Percentiles rank a stretch among this genome's conserved stretches.
Evolutionary conservation across 129 eudicot genomes (phyloP).

Genomic region (Glebionis coronaria): DNA sequence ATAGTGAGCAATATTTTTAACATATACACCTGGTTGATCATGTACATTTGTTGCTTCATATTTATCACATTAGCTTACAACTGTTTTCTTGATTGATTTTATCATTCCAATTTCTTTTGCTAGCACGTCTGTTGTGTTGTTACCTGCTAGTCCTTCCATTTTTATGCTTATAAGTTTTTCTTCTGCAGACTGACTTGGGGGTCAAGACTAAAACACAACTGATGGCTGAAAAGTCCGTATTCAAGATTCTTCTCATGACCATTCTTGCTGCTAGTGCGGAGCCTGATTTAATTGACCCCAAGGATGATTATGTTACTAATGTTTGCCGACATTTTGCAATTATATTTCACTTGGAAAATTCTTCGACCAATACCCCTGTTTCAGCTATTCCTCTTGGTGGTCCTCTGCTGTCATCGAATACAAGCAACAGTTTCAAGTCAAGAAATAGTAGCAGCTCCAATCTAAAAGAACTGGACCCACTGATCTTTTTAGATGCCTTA

Average conservation of each 20-base stretch:
- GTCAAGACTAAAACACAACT: conserved; percentile 98
- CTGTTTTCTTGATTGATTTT: background rate
- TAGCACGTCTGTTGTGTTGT: background rate
- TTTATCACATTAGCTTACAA: background rate
- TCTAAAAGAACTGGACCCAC: conserved; percentile 89
- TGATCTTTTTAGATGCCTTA: conserved; percentile 85
- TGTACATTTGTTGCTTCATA: conserved; percentile 4
- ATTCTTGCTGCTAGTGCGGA: conserved; percentile 89
- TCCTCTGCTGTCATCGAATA: conserved; percentile 51
- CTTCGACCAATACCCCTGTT: conserved; percentile 42
- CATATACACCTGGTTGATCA: background rate
- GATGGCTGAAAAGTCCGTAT: conserved; percentile 92
- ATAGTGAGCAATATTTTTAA: background rate
- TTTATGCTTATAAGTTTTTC: conserved; percentile 8
- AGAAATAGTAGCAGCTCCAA: conserved; percentile 52
- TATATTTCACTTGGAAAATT: conserved; percentile 68
- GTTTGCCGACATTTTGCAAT: conserved; percentile 97
- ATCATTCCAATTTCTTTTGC: background rate
- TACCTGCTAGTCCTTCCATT: background rate
- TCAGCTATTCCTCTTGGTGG: conserved; percentile 61
- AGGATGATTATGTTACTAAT: conserved; percentile 73
- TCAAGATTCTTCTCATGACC: conserved; percentile 88
- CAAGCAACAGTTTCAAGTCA: conserved; percentile 41
- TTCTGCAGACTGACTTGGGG: conserved; percentile 87
- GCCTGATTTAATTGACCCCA: conserved; percentile 64